A percentile compares a stretch with the other conserved stretches of the same genome.
These are phyloP conservation scores for Canavalia gladiata DNA, from an alignment of 306 rosid species.

Conservation along the genomic window DNA sequence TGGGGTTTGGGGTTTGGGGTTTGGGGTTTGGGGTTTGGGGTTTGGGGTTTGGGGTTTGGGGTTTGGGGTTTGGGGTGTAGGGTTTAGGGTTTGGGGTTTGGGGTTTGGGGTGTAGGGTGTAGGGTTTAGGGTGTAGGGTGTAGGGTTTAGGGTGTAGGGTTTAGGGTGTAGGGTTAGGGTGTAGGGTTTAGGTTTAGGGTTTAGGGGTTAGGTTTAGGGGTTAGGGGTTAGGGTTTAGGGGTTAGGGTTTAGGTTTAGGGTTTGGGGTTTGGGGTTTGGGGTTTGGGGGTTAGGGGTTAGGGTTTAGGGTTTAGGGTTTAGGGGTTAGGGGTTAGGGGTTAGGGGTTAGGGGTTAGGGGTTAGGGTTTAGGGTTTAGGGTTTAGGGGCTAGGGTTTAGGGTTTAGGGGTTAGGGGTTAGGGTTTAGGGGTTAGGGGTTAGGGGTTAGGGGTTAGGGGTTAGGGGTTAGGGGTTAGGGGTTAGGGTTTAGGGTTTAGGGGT, in stretches of 20 bases:
- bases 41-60: not conserved
- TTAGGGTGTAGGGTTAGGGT: not conserved
- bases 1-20: slow-evolving; percentile 16
- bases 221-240: not conserved
- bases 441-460: not conserved
- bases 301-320: not conserved
- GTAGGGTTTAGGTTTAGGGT: not conserved
- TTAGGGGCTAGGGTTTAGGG: not conserved
- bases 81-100: not conserved
- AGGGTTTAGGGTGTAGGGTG: not conserved
- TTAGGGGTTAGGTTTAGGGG: not conserved
- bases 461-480: not conserved
- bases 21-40: slow-evolving; percentile 11
- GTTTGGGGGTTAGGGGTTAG: not conserved
- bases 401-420: not conserved
- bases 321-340: not conserved
- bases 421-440: not conserved
- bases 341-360: not conserved
- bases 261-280: not conserved
- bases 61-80: not conserved
- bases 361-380: not conserved
- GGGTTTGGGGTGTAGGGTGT: not conserved
- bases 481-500: not conserved
- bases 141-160: slow-evolving; percentile 3
- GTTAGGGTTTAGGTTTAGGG: not conserved